A percentile compares a stretch with the other conserved stretches of the same genome.
Conservation (phyloP, 164 flowering plant genomes). For the Akebia trifoliata region DNA sequence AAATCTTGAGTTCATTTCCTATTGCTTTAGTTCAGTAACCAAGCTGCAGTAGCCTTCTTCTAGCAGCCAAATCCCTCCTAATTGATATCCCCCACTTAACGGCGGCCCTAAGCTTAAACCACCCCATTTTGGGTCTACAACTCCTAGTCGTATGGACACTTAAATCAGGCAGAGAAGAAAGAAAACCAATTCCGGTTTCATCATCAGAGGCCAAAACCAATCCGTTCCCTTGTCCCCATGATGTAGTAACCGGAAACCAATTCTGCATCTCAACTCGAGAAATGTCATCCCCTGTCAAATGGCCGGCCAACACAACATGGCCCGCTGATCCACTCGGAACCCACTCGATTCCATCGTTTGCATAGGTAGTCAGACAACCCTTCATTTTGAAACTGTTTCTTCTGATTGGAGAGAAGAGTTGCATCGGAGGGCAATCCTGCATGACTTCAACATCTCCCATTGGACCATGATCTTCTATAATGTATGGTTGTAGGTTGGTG, state of each 20-base stretch:
- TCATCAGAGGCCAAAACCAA: slow-evolving; percentile 15
- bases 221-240: slow-evolving; percentile 26
- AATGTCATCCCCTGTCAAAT: slow-evolving; percentile 13
- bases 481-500: slow-evolving; percentile 14
- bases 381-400: slow-evolving; percentile 17
- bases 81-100: slow-evolving; percentile 36
- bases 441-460: slow-evolving; percentile 7
- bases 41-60: slow-evolving; percentile 17
- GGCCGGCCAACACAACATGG: slow-evolving; percentile 5
- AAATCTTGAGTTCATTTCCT: slow-evolving; percentile 1
- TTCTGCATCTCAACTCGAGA: slow-evolving; percentile 20
- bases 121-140: slow-evolving; percentile 27
- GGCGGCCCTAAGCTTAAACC: slow-evolving; percentile 53
- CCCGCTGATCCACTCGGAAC: slow-evolving; percentile 13
- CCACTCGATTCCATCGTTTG: slow-evolving; percentile 22
- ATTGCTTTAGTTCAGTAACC: background rate
- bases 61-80: slow-evolving; percentile 33
- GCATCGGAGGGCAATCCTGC: slow-evolving; percentile 14
- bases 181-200: slow-evolving; percentile 11
- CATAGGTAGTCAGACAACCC: slow-evolving; percentile 9
- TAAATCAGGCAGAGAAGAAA: slow-evolving; percentile 16
- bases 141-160: slow-evolving; percentile 18
- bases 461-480: slow-evolving; percentile 14
- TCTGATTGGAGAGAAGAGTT: slow-evolving; percentile 7
- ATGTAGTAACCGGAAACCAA: slow-evolving; percentile 15